phyloP scores from a whole-genome alignment of 108 stramenopile genomes.

The Cyclotella choctawhatcheeana region DNA sequence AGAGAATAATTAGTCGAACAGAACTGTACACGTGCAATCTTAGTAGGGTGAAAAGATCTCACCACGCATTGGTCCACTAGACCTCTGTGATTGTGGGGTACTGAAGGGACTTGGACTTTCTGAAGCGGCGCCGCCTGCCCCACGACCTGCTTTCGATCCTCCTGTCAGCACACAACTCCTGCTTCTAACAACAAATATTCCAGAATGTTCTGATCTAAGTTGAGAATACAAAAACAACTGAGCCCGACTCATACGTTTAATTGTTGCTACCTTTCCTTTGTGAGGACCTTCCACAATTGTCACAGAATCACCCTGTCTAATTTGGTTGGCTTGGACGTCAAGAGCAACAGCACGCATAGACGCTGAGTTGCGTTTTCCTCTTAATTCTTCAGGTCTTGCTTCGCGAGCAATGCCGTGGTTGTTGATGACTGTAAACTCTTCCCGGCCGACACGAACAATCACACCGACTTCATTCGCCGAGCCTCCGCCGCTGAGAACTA shows the following conservation, averaged over 20 bases:
- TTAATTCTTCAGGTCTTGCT: conserved; percentile 88
- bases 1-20: neutral
- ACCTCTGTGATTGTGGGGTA: conserved; percentile 76
- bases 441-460: conserved; percentile 91
- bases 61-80: conserved; percentile 63
- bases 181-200: conserved; percentile 90
- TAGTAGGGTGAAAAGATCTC: conserved; percentile 12
- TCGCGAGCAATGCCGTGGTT: conserved; percentile 87
- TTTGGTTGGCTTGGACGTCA: conserved; percentile 89
- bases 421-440: conserved; percentile 93
- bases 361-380: conserved; percentile 84
- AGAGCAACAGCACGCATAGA: conserved; percentile 87
- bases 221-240: conserved; percentile 92
- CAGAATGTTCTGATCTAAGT: conserved; percentile 84
- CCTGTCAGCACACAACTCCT: conserved; percentile 87
- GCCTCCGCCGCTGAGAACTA: conserved; percentile 89
- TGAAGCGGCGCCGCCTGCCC: conserved; percentile 40
- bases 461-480: conserved; percentile 91
- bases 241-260: conserved; percentile 90
- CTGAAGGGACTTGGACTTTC: conserved; percentile 70
- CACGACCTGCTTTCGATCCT: conserved; percentile 56
- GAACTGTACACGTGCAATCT: neutral
- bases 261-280: conserved; percentile 89
- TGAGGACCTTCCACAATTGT: conserved; percentile 89
- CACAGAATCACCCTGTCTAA: conserved; percentile 85